Percentiles rank a stretch among this genome's conserved stretches.
These are phyloP conservation scores for Alternaria sp. DNA, from an alignment of 2,329 filamentous ascomycete genomes.

Conservation along the genomic window DNA sequence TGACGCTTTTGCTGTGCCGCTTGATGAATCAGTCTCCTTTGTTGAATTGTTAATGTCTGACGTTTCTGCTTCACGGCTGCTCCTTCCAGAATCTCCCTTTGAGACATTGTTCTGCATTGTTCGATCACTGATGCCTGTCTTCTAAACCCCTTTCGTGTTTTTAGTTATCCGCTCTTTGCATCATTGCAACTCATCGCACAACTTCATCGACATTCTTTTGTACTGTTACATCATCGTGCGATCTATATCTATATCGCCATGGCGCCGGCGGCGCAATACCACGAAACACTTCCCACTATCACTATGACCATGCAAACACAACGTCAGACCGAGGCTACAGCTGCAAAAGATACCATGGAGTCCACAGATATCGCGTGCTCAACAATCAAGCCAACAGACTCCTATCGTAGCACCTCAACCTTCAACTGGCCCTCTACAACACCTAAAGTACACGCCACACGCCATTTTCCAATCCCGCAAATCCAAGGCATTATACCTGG, in stretches of 20 bases:
- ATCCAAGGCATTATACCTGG: constrained; percentile 13
- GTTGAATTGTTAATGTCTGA: constrained; percentile 3
- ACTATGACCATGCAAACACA: not conserved
- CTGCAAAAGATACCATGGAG: not conserved
- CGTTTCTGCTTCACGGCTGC: constrained; percentile 6
- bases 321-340: not conserved
- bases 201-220: constrained; percentile 1
- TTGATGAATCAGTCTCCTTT: not conserved
- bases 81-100: constrained; percentile 5
- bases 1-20: not conserved
- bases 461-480: constrained; percentile 2
- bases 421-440: not conserved
- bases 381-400: not conserved
- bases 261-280: not conserved
- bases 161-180: not conserved
- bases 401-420: not conserved
- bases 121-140: not conserved
- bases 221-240: not conserved
- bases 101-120: constrained; percentile 6
- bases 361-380: too few species aligned
- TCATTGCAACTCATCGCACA: not conserved
- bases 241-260: not conserved
- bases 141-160: not conserved
- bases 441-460: not conserved
- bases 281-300: not conserved